Base-by-base conservation (phyloP, 1,284 basidiomycete species). In the Ceratobasidium sp. region DNA sequence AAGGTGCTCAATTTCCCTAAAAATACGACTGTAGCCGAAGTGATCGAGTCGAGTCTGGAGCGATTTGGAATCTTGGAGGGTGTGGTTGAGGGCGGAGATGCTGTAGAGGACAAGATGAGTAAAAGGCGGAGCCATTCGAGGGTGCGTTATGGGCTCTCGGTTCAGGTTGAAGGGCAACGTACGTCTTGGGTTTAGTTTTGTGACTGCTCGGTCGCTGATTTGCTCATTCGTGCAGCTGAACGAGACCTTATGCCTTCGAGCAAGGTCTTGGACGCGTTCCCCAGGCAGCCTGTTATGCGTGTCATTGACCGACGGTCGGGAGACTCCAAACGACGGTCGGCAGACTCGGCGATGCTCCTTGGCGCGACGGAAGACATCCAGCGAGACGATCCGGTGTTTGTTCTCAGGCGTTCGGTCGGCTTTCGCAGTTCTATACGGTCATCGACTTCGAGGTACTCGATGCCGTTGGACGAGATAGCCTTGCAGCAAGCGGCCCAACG, bases 1-100 rank as follows among this genome's bases (percentile, higher is more conserved):
- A n/a, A n/a, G n/a, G n/a, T n/a, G n/a, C n/a, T n/a, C n/a, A n/a
- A n/a, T 75, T 92, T 97, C 84, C 95, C 97, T 5, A 94, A 95
- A 83, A 98, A 98, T 81, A 92, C 94, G 37, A 99, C 95, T 0
- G 97, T 98, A 0, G 95, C 96, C 0, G 97, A 99, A 83, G 96
- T 97, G 9, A 95, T 98, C 67, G 97, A 99, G 83, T 87, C 95
- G 57, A 94, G 93, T 13, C 82, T 99, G 78, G 96, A 98, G 81
- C 86, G 95, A 70, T 98, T 98, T 81, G 97, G 97, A 0, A 97
- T 99, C 67, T 85, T 90, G 44, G 97, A 98, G 56, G 97, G 96
- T 22, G 95, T 99, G 1, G 97, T 98, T 0, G 96, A 99, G 82
- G 97, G 97, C 0, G 97, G 97, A 0, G 97, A 99, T 83, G 97